Evolutionary conservation across 1,284 basidiomycete genomes (phyloP), one percentile per base, ranked within the genome.

Genomic region (Malassezia brasiliensis): DNA sequence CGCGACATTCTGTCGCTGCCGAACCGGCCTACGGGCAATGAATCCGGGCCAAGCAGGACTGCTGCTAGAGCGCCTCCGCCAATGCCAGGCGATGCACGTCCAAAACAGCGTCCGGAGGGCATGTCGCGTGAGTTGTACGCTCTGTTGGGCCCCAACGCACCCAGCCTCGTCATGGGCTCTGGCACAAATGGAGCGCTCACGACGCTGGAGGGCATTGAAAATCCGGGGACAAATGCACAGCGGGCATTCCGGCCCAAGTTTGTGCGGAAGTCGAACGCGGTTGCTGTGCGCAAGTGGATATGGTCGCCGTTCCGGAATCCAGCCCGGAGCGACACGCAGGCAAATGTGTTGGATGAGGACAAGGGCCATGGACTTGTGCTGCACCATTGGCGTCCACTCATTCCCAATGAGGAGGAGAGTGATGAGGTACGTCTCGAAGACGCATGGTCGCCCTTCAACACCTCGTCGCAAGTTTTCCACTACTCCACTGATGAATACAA

Each of bases 401-500:
- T 36, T 7, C 31, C 30, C 38, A 49, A 14, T 2, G 51, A 36
- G 2, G 34, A 53, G 12, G 42, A 51, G 10, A 50, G 60, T 8
- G 51, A 34, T 19, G 63, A 66, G 37, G 25, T 51, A 15, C 55
- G 61, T 12, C 50, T 66, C 17, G 69, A 75, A 28, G 72, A 85
- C 36, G 78, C 80, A 2, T 94, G 90, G 73, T 81, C 83, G 38
- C 85, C 84, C 65, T 94, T 89, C 77, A 86, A 88, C 74, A 79
- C 85, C 6, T 80, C 81, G 51, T 79, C 84, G 0, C 80, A 82
- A 9, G 77, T 82, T 1, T 89, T 87, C 77, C 81, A 81, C 42
- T 99, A 96, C 77, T 85, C 88, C 11, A 83, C 86, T 66, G 88
- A 90, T 59, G 94, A 98, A 77, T 99, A 98, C 74, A 82, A 83